Conservation (phyloP, 441 rosid species). For the Aleurites moluccanus region DNA sequence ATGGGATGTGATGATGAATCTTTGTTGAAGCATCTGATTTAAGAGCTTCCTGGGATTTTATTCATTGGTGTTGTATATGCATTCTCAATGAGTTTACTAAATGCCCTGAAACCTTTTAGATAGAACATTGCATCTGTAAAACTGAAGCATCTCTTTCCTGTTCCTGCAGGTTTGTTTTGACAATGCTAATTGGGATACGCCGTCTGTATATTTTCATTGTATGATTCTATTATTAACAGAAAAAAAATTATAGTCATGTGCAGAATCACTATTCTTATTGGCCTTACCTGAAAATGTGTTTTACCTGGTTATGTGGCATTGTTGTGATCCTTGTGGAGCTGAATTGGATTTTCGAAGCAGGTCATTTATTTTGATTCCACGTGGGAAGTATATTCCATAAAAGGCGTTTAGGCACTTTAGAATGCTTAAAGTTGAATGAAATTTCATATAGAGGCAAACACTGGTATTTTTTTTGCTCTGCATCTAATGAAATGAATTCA, state of each 20-base stretch:
- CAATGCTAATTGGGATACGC: constrained; percentile 83
- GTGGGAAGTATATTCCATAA: not conserved
- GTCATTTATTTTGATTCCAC: constrained; percentile 19
- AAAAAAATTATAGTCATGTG: constrained; percentile 27
- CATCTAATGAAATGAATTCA: not conserved
- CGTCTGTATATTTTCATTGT: constrained; percentile 58
- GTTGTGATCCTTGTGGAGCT: constrained; percentile 21
- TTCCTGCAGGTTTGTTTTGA: constrained; percentile 96
- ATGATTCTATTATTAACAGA: constrained; percentile 37
- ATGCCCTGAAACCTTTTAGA: constrained; percentile 25
- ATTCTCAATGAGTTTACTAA: constrained; percentile 20
- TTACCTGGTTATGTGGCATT: constrained; percentile 13
- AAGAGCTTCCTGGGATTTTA: constrained; percentile 13
- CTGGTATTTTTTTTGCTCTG: not conserved
- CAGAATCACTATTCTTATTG: constrained; percentile 25
- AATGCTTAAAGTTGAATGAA: not conserved
- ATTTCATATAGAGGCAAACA: not conserved
- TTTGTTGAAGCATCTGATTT: constrained; percentile 13
- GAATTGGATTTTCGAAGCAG: constrained; percentile 16
- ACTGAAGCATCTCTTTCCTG: constrained; percentile 90
- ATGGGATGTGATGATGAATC: constrained; percentile 24
- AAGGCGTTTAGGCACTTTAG: not conserved
- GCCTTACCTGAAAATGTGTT: constrained; percentile 24
- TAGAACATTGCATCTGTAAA: constrained; percentile 46
- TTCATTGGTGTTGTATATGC: constrained; percentile 7